Evolutionary conservation across 176 grass and related monocot genomes (phyloP), one percentile per base, ranked within the genome.

Genomic region (Cenchrus fungigraminus): DNA sequence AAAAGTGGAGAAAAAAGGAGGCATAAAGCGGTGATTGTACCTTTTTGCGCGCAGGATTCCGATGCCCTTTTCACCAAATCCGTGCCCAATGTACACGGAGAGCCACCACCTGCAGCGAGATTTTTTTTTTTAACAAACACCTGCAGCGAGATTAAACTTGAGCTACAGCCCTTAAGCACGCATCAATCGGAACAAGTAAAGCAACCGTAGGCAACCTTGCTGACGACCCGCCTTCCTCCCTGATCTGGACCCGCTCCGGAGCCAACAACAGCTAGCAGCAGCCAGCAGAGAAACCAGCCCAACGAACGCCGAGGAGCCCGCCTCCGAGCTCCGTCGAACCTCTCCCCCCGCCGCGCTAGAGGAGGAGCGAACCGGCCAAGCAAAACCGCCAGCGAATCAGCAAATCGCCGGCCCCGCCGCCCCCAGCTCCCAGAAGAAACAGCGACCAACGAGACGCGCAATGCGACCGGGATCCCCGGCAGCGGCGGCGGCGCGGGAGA

Each of bases 61-160:
- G 68, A 47, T 7, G 72, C 76, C 69, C 55, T 60, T 74, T 89
- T 64, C 29, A 50, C 20, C 60, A 72, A 82, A 28, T 82, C 12
- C 9, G 67, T 60, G 29, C 15, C 55, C 56, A 3, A 46, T 1
- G 28, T 50, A 43, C 37, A 11, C 20, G 3, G 4, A 25, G 11
- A 7, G 37, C 40, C 60, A 10, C 9, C 63, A 62, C 8, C 7
- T 69, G 9, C 14, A 29, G 43, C 29, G 9, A 42, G 72, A 82
- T 70, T 70, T 25, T 25, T 25, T 25, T 25, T 25, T 25, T 25
- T 25, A 25, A 25, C 25, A 25, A 25, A 25, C 25, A 52, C 12
- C 8, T 69, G 9, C 14, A 29, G 43, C 29, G 9, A 42, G 72
- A 82, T 70, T 70, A 52, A 68, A 29, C 52, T 81, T 76, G 29